These are phyloP conservation scores for Brassica nigra DNA, from an alignment of 345 rosid genomes.

Conservation along the genomic window DNA sequence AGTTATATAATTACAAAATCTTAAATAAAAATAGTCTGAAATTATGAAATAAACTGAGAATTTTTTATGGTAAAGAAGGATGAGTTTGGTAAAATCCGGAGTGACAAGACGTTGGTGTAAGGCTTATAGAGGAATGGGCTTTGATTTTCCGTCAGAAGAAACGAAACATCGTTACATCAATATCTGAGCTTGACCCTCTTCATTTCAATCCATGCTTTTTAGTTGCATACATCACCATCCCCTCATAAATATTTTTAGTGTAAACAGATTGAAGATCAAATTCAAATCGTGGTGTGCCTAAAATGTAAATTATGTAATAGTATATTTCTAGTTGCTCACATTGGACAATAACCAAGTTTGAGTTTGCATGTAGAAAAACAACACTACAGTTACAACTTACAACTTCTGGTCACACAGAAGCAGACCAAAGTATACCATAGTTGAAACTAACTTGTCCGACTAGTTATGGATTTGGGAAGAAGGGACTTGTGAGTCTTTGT, in stretches of 20 bases:
- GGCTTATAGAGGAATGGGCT: slow-evolving; percentile 41
- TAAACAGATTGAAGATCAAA: neutral
- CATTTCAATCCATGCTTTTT: slow-evolving; percentile 7
- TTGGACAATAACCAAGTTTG: slow-evolving; percentile 22
- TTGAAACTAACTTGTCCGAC: neutral
- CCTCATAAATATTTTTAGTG: slow-evolving; percentile 2
- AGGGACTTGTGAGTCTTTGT: slow-evolving; percentile 19
- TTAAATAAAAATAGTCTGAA: neutral
- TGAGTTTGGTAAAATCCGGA: slow-evolving; percentile 21
- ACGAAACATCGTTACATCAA: slow-evolving; percentile 25
- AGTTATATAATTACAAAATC: neutral
- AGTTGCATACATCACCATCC: slow-evolving; percentile 15
- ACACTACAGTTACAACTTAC: neutral
- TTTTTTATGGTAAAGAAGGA: neutral
- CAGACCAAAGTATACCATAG: neutral
- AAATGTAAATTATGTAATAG: slow-evolving; percentile 17
- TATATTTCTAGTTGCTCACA: neutral
- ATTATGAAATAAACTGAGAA: neutral
- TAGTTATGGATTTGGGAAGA: neutral
- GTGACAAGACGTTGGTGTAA: slow-evolving; percentile 40
- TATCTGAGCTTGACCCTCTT: slow-evolving; percentile 12
- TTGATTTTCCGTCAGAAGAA: slow-evolving; percentile 23
- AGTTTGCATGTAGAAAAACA: neutral
- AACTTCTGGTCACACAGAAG: slow-evolving; percentile 8
- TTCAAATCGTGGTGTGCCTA: neutral